Evolutionary conservation across 768 basidiomycete genomes (phyloP).

Genomic region (Auriscalpium vulgare): DNA sequence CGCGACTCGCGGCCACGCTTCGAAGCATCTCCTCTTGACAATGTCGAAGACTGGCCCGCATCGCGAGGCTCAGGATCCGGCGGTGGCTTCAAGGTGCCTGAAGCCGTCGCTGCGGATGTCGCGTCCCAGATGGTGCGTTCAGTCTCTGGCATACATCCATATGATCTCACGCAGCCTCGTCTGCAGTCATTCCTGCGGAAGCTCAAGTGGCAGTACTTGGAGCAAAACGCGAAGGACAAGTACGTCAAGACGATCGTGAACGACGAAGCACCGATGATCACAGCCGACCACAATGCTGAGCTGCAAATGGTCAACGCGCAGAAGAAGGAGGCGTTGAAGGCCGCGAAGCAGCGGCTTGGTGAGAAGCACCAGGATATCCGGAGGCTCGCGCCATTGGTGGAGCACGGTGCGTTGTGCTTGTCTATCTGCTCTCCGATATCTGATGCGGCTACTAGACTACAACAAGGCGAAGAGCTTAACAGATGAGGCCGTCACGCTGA

Average conservation of each 20-base stretch:
- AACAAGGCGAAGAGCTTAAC: constrained; percentile 44
- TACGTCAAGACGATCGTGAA: constrained; percentile 83
- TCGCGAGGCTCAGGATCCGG: constrained; percentile 1
- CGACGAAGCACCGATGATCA: constrained; percentile 76
- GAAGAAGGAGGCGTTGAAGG: constrained; percentile 64
- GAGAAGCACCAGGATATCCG: constrained; percentile 57
- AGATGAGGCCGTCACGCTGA: constrained; percentile 47
- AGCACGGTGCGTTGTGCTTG: constrained; percentile 40
- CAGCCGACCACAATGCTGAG: constrained; percentile 70
- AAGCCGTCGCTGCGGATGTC: constrained; percentile 33
- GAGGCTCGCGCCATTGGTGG: constrained; percentile 58
- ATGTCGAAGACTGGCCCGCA: constrained; percentile 2
- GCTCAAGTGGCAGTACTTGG: constrained; percentile 83
- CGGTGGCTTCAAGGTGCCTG: constrained; percentile 2
- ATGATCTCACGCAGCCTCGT: background rate
- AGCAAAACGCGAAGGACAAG: constrained; percentile 86
- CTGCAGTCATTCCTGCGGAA: constrained; percentile 65
- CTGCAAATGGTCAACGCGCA: constrained; percentile 51
- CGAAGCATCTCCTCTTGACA: constrained; percentile 7
- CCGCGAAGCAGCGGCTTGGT: constrained; percentile 51
- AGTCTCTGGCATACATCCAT: background rate
- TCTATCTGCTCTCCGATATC: background rate
- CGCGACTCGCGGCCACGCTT: constrained; percentile 13
- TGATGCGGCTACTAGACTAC: constrained; percentile 39
- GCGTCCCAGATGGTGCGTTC: constrained; percentile 50